Evolutionary conservation across 148 eudicot genomes (phyloP).

Genomic region (Dysphania ambrosioides): DNA sequence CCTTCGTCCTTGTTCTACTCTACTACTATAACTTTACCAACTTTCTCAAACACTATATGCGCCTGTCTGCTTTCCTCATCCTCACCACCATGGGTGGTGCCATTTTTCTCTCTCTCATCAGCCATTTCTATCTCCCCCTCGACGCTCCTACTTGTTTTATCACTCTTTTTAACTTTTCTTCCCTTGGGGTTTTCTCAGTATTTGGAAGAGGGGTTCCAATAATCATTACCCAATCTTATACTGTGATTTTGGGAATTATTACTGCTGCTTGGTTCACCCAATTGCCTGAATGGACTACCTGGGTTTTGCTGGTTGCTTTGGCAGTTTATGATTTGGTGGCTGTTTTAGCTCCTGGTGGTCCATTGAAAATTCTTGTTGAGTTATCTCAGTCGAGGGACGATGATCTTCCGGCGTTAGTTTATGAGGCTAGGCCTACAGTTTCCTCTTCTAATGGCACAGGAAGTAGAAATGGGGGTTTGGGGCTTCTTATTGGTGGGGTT

Average conservation of each 20-base stretch:
- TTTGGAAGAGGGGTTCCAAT: slow-evolving; percentile 74
- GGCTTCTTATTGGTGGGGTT: slow-evolving; percentile 57
- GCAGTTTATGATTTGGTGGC: slow-evolving; percentile 85
- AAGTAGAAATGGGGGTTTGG: slow-evolving; percentile 29
- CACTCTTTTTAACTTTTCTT: slow-evolving; percentile 53
- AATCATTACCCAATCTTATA: slow-evolving; percentile 56
- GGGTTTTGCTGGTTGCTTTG: slow-evolving; percentile 71
- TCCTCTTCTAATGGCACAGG: slow-evolving; percentile 25
- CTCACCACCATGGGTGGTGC: slow-evolving; percentile 72
- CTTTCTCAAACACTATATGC: slow-evolving; percentile 68
- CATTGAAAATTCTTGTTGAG: slow-evolving; percentile 77
- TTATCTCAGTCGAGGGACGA: slow-evolving; percentile 74
- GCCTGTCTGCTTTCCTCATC: slow-evolving; percentile 67
- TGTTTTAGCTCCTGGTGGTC: slow-evolving; percentile 92
- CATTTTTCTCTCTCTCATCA: slow-evolving; percentile 48
- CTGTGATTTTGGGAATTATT: slow-evolving; percentile 72
- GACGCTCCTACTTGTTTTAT: slow-evolving; percentile 49
- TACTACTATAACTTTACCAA: slow-evolving; percentile 74
- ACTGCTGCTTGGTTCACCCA: slow-evolving; percentile 87
- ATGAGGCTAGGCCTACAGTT: slow-evolving; percentile 72
- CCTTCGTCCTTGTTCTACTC: slow-evolving; percentile 69
- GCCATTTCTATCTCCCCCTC: slow-evolving; percentile 47
- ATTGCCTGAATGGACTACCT: slow-evolving; percentile 99
- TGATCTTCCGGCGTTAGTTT: slow-evolving; percentile 80
- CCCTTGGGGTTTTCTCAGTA: slow-evolving; percentile 61